A percentile compares a stretch with the other conserved stretches of the same genome.
Conservation (phyloP, 768 basidiomycete genomes). For the Cyathus striatus region DNA sequence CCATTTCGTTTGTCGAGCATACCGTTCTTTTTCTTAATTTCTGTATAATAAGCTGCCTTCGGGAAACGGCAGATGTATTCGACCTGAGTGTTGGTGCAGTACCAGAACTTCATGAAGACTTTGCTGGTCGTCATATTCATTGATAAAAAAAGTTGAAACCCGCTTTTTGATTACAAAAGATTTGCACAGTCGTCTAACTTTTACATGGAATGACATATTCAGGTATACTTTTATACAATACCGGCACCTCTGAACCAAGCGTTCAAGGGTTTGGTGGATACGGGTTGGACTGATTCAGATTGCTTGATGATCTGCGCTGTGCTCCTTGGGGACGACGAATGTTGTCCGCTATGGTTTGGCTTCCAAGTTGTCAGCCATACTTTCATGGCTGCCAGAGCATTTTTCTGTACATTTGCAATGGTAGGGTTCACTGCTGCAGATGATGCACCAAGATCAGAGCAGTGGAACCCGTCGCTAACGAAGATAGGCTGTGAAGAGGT, state of each 20-base stretch:
- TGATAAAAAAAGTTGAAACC: too few relatives aligned
- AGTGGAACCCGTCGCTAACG: slow-evolving; percentile 61
- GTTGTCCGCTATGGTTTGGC: slow-evolving; percentile 6
- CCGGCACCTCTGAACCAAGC: slow-evolving; percentile 18
- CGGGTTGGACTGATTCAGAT: background rate
- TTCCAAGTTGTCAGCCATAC: slow-evolving; percentile 42
- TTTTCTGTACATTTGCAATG: slow-evolving; percentile 46
- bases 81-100: too few relatives aligned
- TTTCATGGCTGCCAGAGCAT: slow-evolving; percentile 48
- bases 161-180: too few relatives aligned
- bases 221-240: too few relatives aligned
- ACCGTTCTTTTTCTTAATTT: too few relatives aligned
- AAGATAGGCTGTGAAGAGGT: slow-evolving; percentile 53
- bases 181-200: too few relatives aligned
- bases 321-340: slow-evolving; percentile 7
- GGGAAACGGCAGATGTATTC: too few relatives aligned
- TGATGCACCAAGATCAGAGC: slow-evolving; percentile 48
- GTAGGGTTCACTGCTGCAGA: slow-evolving; percentile 43
- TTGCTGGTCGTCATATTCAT: too few relatives aligned
- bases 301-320: slow-evolving; percentile 9
- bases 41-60: too few relatives aligned
- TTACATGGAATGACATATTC: too few relatives aligned
- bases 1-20: too few relatives aligned
- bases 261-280: slow-evolving; percentile 24
- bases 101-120: too few relatives aligned